A percentile compares a stretch with the other conserved stretches of the same genome.
Conservation (phyloP, 2,329 filamentous ascomycete genomes). For the Claviceps sorghi region DNA sequence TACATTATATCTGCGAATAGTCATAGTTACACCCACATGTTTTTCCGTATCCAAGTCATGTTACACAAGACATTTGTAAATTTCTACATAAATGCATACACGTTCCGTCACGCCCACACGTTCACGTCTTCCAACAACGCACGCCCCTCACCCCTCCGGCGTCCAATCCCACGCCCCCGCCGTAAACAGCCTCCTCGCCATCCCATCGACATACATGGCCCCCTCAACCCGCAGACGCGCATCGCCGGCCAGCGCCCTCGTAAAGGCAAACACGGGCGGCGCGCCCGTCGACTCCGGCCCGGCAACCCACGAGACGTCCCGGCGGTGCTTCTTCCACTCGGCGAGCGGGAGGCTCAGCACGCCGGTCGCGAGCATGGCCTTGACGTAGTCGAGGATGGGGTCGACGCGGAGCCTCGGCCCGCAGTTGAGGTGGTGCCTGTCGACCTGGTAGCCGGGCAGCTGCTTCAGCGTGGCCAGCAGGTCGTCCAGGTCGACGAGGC, state of each 20-base stretch:
- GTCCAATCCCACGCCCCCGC: slow-evolving; percentile 47
- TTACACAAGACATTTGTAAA: no score
- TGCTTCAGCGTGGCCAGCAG: slow-evolving; percentile 48
- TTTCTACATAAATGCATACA: no score
- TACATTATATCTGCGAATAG: no score
- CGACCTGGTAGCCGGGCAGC: slow-evolving; percentile 58
- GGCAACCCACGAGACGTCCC: slow-evolving; percentile 26
- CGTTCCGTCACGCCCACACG: no score
- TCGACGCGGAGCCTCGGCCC: slow-evolving; percentile 51
- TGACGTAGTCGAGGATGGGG: slow-evolving; percentile 50
- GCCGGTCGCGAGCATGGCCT: slow-evolving; percentile 36
- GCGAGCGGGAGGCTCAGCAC: slow-evolving; percentile 28
- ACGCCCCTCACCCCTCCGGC: slow-evolving; percentile 24
- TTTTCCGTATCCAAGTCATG: no score
- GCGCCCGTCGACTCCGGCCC: no score
- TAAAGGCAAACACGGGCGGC: slow-evolving; percentile 33
- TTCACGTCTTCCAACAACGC: no score
- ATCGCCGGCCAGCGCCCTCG: slow-evolving; percentile 33
- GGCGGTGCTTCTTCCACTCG: slow-evolving; percentile 31
- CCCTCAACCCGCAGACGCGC: slow-evolving; percentile 34
- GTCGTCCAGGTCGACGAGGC: slow-evolving; percentile 45
- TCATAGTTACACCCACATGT: no score
- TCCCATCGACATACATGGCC: slow-evolving; percentile 32
- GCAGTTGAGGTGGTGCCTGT: slow-evolving; percentile 59
- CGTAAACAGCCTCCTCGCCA: slow-evolving; percentile 40